Conservation (phyloP, 108 stramenopile species). For the Cyclotella cryptica region DNA sequence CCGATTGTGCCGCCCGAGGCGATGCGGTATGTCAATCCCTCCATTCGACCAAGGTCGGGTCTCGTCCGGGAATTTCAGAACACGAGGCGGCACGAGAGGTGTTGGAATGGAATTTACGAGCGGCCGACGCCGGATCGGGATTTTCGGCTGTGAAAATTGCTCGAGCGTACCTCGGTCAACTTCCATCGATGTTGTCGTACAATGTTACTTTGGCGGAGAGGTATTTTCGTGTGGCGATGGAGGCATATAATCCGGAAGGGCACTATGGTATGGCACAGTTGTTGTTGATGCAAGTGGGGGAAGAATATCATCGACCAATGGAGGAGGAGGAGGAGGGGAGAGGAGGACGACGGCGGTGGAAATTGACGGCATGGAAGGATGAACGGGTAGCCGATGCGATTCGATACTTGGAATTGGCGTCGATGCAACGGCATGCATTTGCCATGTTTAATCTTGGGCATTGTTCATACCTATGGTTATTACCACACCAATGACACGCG, state of each 20-base stretch:
- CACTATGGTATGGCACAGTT: slow-evolving; percentile 7
- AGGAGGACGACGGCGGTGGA: not conserved
- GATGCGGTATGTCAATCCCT: not conserved
- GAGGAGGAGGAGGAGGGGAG: too few relatives aligned
- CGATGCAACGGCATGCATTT: slow-evolving; percentile 2
- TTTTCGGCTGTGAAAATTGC: slow-evolving; percentile 2
- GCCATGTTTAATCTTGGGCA: slow-evolving; percentile 10
- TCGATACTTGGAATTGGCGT: not conserved
- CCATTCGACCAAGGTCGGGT: slow-evolving; percentile 2
- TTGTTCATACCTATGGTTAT: slow-evolving; percentile 13
- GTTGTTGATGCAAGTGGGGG: not conserved
- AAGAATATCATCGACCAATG: too few relatives aligned
- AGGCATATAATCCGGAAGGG: slow-evolving; percentile 4
- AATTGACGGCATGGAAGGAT: not conserved
- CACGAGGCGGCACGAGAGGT: not conserved
- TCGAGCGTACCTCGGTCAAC: not conserved
- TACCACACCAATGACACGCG: not conserved
- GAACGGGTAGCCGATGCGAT: not conserved
- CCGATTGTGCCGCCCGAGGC: not conserved
- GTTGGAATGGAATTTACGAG: not conserved
- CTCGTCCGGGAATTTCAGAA: not conserved
- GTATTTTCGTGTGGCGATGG: not conserved
- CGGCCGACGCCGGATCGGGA: not conserved
- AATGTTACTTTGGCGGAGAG: not conserved
- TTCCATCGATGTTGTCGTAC: not conserved